Evolutionary conservation across 768 basidiomycete species (phyloP), one percentile per base, ranked within the genome.

Genomic region (Podaxis sp.): DNA sequence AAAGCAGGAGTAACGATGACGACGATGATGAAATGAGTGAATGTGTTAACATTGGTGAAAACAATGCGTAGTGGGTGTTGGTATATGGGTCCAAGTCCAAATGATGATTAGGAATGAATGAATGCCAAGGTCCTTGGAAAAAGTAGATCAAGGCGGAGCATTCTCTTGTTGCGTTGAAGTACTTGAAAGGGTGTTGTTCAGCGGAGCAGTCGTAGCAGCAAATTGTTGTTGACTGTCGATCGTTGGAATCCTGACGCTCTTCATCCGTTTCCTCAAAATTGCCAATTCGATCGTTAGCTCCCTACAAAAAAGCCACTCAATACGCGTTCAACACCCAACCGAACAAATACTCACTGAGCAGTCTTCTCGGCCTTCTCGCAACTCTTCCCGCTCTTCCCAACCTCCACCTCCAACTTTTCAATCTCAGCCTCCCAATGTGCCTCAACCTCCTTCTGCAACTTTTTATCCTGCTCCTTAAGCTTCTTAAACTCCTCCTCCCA

Each of bases 201-300:
- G 2, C 4, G 36, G 15, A 37, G 33, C 26, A 15, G 15, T 10
- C n/a, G 22, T 38, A 28, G 56, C 28, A 28, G 10, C 15, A n/a
- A 15, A n/a, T 26, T 59, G 46, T 17, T 28, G 58, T 17, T 37
- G n/a, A 40, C 24, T 20, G 12, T 59, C 33, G 33, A 20, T 5
- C 3, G 12, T 59, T 7, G 58, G n/a, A 37, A 37, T 41, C 22
- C 48, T 38, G 11, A 49, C 22, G 46, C 36, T 37, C 44, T 53
- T 63, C 86, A 93, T 92, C 44, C 93, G 80, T 66, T 91, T 81
- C 69, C 88, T 81, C 69, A 93, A 75, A 62, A 89, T 80, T 54
- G 84, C 82, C 50, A 93, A 77, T 71, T 93, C 91, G 30, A 78
- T 76, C 4, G 88, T 77, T 33, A 92, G 72, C 36, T 77, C 75